phyloP scores from a whole-genome alignment of 2,329 filamentous ascomycete genomes.

The Elsinoe batatas region DNA sequence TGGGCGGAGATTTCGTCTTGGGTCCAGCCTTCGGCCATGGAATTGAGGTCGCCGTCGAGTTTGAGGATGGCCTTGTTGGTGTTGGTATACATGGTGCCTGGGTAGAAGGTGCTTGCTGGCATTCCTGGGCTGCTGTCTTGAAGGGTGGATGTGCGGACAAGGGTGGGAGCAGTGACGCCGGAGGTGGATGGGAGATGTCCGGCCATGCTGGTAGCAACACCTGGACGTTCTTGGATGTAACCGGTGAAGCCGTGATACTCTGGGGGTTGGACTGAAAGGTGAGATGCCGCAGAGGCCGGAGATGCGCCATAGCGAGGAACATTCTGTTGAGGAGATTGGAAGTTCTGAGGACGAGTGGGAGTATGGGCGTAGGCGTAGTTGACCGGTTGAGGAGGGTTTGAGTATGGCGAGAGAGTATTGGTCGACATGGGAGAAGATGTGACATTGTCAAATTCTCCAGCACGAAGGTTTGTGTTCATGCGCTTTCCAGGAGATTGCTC shows the following conservation, averaged over 20 bases:
- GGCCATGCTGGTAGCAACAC: constrained; percentile 27
- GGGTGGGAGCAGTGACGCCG: constrained; percentile 42
- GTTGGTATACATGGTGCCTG: constrained; percentile 64
- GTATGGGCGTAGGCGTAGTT: constrained; percentile 24
- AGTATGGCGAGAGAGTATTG: constrained; percentile 14
- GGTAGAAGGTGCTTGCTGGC: constrained; percentile 53
- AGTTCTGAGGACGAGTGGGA: constrained; percentile 30
- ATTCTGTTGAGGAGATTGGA: constrained; percentile 18
- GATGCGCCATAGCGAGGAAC: constrained; percentile 13
- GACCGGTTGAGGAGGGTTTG: constrained; percentile 14
- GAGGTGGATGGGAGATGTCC: constrained; percentile 38
- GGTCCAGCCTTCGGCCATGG: constrained; percentile 77
- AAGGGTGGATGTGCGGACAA: constrained; percentile 59
- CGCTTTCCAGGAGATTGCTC: constrained; percentile 32
- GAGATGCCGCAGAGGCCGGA: constrained; percentile 8
- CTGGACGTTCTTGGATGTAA: constrained; percentile 34
- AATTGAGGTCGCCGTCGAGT: constrained; percentile 72
- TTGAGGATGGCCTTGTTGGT: constrained; percentile 71
- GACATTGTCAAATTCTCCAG: constrained; percentile 19
- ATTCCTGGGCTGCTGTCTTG: constrained; percentile 44
- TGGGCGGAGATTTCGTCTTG: constrained; percentile 69
- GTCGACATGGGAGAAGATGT: constrained; percentile 15
- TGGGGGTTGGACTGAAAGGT: constrained; percentile 12
- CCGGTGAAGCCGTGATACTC: constrained; percentile 34
- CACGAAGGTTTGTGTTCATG: constrained; percentile 24